Evolutionary conservation across 805 yeast genomes (phyloP).

Genomic region (Yamadazyma phyllophila): DNA sequence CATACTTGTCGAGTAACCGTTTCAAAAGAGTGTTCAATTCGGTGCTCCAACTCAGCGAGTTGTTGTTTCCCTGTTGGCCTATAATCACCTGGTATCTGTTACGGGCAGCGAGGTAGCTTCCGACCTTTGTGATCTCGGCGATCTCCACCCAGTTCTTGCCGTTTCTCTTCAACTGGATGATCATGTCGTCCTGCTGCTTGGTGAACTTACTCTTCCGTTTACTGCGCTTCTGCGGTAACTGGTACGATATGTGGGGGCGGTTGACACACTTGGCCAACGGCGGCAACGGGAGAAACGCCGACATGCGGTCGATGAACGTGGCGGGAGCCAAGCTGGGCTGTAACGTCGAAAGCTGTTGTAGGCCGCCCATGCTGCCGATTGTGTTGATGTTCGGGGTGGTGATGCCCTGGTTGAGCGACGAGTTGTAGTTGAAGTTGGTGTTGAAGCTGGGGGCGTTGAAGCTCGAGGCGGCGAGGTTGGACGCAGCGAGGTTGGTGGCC

Average conservation of each 20-base stretch:
- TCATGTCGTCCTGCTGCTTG: slow-evolving; percentile 63
- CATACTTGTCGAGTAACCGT: slow-evolving; percentile 62
- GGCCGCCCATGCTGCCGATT: not conserved
- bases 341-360: not conserved
- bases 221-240: slow-evolving; percentile 47
- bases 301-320: slow-evolving; percentile 6
- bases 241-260: slow-evolving; percentile 41
- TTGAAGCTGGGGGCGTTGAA: not conserved
- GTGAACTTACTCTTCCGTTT: slow-evolving; percentile 69
- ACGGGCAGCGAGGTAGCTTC: slow-evolving; percentile 68
- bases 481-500: not conserved
- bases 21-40: slow-evolving; percentile 54
- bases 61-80: slow-evolving; percentile 77
- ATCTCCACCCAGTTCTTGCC: slow-evolving; percentile 76
- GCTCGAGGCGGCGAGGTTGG: not conserved
- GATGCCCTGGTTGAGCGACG: not conserved
- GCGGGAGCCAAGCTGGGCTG: slow-evolving; percentile 2
- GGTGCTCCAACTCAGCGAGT: slow-evolving; percentile 58
- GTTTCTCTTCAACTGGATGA: slow-evolving; percentile 55
- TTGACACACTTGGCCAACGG: slow-evolving; percentile 45
- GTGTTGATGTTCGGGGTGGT: not conserved
- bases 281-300: slow-evolving; percentile 41
- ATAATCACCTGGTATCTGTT: slow-evolving; percentile 77
- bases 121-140: slow-evolving; percentile 62
- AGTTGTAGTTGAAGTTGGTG: not conserved